A percentile compares a stretch with the other conserved stretches of the same genome.
phyloP scores from a whole-genome alignment of 78 protist genomes.

The Trichosphaerium sp. region DNA sequence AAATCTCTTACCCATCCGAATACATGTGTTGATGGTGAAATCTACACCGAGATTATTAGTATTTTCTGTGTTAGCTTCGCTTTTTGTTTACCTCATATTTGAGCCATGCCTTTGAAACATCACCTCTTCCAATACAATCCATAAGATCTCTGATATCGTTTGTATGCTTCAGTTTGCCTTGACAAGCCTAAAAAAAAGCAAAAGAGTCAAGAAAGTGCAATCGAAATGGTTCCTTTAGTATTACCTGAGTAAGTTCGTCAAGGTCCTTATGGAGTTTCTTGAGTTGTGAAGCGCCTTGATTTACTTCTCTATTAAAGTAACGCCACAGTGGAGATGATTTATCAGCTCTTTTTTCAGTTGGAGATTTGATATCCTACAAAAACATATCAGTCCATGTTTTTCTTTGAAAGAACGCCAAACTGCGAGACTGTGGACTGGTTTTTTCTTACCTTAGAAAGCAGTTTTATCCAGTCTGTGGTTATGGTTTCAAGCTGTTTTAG shows the following conservation, averaged over 20 bases:
- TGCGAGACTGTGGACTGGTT: not conserved
- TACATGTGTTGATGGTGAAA: not conserved
- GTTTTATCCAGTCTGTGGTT: not conserved
- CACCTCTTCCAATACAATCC: too few relatives aligned
- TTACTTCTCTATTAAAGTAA: constrained; percentile 66
- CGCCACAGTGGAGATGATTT: constrained; percentile 71
- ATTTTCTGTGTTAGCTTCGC: too few relatives aligned
- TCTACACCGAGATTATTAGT: not conserved
- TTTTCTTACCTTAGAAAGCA: not conserved
- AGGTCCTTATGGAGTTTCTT: constrained; percentile 52
- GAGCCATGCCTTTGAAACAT: too few relatives aligned
- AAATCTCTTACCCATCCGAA: not conserved
- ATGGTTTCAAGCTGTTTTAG: not conserved
- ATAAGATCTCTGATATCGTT: not conserved
- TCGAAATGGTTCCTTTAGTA: constrained; percentile 46
- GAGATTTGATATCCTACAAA: not conserved
- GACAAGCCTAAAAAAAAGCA: not conserved
- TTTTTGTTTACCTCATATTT: too few relatives aligned
- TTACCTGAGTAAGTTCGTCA: constrained; percentile 4
- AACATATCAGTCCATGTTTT: not conserved
- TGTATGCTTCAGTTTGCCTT: not conserved
- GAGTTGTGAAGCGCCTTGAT: constrained; percentile 45
- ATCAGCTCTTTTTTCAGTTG: too few relatives aligned
- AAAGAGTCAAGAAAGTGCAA: constrained; percentile 50
- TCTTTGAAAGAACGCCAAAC: not conserved